Conservation (phyloP, 176 grass and related monocot genomes). For the Avena eriantha region DNA sequence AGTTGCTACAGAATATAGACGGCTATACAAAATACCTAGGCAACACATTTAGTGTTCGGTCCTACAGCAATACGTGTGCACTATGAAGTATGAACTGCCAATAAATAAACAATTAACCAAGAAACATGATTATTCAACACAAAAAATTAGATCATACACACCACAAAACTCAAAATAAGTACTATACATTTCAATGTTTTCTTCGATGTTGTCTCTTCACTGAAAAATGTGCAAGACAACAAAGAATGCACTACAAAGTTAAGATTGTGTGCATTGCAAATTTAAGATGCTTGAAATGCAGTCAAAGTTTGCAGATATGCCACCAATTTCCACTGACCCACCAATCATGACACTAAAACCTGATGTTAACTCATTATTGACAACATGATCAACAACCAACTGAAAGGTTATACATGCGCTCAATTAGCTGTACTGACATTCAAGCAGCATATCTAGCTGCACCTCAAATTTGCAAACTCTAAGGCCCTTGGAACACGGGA, state of each 20-base stretch:
- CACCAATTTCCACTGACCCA: not conserved
- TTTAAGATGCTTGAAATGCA: not conserved
- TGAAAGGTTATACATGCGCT: not conserved
- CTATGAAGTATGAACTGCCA: too few species aligned
- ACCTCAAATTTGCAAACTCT: not conserved
- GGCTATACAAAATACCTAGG: too few species aligned
- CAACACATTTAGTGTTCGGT: too few species aligned
- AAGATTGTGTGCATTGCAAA: not conserved
- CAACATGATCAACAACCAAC: not conserved
- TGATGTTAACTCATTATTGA: not conserved
- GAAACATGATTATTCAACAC: not conserved
- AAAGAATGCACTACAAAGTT: not conserved
- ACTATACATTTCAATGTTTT: not conserved
- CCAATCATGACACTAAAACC: not conserved
- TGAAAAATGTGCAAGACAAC: not conserved
- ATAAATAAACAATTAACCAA: too few species aligned
- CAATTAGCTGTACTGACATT: not conserved
- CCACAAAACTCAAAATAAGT: not conserved
- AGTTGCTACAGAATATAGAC: too few species aligned
- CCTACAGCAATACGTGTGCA: too few species aligned
- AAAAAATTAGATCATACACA: not conserved
- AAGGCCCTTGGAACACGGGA: too few species aligned
- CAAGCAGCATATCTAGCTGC: not conserved
- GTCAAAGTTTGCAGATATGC: not conserved
- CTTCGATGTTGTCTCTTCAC: not conserved